Base-by-base conservation (phyloP, 2,329 filamentous ascomycete genomes). In the Coniochaeta sp. region DNA sequence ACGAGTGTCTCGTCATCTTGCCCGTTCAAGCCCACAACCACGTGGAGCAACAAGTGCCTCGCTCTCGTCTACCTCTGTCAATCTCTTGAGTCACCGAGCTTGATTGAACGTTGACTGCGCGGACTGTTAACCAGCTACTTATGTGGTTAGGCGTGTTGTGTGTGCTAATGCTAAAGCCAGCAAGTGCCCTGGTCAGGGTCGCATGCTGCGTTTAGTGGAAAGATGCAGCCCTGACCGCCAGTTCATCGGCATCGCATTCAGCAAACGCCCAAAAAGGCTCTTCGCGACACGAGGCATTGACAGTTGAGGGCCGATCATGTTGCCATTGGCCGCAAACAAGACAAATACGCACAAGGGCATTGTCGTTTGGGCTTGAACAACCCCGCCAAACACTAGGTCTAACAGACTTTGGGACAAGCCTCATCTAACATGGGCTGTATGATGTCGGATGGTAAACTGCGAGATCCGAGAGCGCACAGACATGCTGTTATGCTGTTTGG, bases 221-320 rank as follows among this genome's bases (percentile, higher is more conserved):
- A 66, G 63, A 63, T 70, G 71, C 69, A 71, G 70, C 71, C 67
- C 70, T 80, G 77, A 80, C 77, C 78, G 78, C 78, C 77, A 80
- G 75, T 80, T 79, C 74, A 74, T 74, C 56, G 56, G 56, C 56
- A 43, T 31, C 56, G 34, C 19, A 19, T 43, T 19, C 43, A 34
- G 54, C 54, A 56, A 36, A 56, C 7, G 28, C 54, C 31, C 50
- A 31, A 36, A 56, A 24, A 24, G 14, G 54, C 11, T 36, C 17
- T 36, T 36, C 28, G 9, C 54, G 17, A 38, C 31, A 36, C 54
- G 1, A 56, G 28, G 54, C 54, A 56, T 56, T 56, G 54, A 56
- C 31, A 22, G 31, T 22, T 12, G 11, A 36, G 14, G 28, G 33
- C n/a, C n/a, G 33, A 56, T 34, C 31, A 22, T 28, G 17, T 55